A percentile compares a stretch with the other conserved stretches of the same genome.
phyloP scores from a whole-genome alignment of 768 basidiomycete species.

The Kockovaella imperatae region DNA sequence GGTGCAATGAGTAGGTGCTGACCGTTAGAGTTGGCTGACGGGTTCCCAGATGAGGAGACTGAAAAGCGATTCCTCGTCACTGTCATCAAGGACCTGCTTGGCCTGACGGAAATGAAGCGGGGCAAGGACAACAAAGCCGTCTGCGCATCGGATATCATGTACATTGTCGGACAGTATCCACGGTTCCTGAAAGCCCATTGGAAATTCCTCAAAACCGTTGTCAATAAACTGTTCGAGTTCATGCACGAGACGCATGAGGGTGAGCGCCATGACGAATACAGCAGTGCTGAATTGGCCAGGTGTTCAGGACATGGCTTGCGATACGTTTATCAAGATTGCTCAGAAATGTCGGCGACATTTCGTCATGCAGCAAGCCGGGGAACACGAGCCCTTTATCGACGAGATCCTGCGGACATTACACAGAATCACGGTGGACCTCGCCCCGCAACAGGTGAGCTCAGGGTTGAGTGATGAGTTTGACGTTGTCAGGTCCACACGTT shows the following conservation, averaged over 20 bases:
- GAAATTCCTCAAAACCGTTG: constrained; percentile 99
- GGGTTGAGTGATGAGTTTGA: no score
- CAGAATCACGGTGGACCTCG: constrained; percentile 86
- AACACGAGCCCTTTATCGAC: constrained; percentile 94
- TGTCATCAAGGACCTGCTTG: constrained; percentile 97
- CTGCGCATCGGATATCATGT: constrained; percentile 58
- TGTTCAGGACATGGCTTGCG: constrained; percentile 99
- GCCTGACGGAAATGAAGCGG: constrained; percentile 93
- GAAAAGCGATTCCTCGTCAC: constrained; percentile 98
- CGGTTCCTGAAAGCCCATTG: constrained; percentile 99
- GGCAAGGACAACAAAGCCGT: constrained; percentile 99
- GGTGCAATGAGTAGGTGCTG: constrained; percentile 86
- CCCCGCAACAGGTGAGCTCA: constrained; percentile 66
- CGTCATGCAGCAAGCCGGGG: constrained; percentile 95
- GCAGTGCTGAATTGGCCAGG: constrained; percentile 49
- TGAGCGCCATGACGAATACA: constrained; percentile 34
- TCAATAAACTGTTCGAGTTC: constrained; percentile 98
- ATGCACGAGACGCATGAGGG: constrained; percentile 99
- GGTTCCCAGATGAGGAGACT: constrained; percentile 76
- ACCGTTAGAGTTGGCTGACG: background rate
- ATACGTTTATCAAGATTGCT: constrained; percentile 99
- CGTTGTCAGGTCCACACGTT: constrained; percentile 75
- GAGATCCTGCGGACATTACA: constrained; percentile 88
- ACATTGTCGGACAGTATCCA: constrained; percentile 98
- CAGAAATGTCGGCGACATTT: constrained; percentile 98